Evolutionary conservation across 2,329 filamentous ascomycete genomes (phyloP), one percentile per base, ranked within the genome.

Genomic region (Paecilomyces sp.): DNA sequence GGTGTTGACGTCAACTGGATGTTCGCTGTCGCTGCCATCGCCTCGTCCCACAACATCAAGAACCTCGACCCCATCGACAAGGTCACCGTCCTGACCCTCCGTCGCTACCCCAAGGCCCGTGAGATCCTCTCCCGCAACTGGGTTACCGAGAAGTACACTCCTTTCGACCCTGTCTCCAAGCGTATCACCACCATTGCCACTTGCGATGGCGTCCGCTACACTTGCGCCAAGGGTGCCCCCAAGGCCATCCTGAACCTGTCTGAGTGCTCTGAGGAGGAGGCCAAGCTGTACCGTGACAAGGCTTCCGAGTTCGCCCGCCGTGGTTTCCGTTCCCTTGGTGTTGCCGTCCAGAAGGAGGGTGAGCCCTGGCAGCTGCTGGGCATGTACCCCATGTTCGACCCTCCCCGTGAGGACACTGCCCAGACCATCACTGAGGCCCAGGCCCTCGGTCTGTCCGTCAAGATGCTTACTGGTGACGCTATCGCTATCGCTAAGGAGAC

Each of bases 391-490:
- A 89, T 91, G 85, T 91, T 91, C 79, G 88, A 91, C 74, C 88
- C 88, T 71, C 88, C 88, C 63, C 88, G 88, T 81, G 87, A 89
- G 69, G 88, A 91, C 74, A 91, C 88, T 63, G 88, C 88, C 65
- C 87, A 90, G 79, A 91, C 88, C 65, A 90, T 91, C 70, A 79
- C 88, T 70, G 88, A 91, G 78, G 88, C 88, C 64, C 86, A 89
- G 75, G 83, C 88, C 73, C 86, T 91, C 60, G 88, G 88, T 81
- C 87, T 91, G 34, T 85, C 84, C 65, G 88, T 91, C 67, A 91
- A 91, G 85, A 91, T 91, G 88, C 80, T 91, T 75, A 91, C 88
- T 78, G 88, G 88, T 83, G 88, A 91, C 72, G 88, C 88, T 65
- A 88, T 90, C 68, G 88, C 88, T 68, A 91, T 91, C 66, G 88